Conservation (phyloP, 2,329 filamentous ascomycete species). For the Aspergillus jensenii region DNA sequence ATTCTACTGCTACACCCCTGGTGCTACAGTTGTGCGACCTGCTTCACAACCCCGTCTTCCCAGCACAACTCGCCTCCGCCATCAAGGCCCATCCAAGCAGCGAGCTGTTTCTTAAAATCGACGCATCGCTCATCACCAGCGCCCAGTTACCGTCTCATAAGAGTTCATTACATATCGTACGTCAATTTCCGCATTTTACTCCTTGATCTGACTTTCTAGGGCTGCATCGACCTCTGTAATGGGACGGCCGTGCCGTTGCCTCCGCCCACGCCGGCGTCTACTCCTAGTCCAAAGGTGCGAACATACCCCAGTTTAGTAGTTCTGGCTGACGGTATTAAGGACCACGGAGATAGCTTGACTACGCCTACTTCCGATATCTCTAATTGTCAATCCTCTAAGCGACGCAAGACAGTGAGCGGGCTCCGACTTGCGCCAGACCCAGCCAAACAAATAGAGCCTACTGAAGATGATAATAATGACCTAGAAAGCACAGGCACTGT, state of each 20-base stretch:
- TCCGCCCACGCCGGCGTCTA: background rate
- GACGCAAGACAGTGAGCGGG: constrained; percentile 34
- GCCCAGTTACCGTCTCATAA: background rate
- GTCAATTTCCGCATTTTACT: background rate
- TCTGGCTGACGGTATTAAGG: too few relatives aligned
- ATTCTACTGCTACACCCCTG: background rate
- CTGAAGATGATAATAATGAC: background rate
- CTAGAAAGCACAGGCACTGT: too few relatives aligned
- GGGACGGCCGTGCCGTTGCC: constrained; percentile 5
- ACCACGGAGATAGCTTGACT: too few relatives aligned
- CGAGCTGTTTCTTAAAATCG: constrained; percentile 10
- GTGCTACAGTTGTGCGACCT: constrained; percentile 13
- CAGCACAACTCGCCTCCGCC: constrained; percentile 10
- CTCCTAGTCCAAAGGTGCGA: background rate
- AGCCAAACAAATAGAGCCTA: background rate
- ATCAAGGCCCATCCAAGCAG: background rate
- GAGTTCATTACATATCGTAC: background rate
- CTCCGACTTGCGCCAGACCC: constrained; percentile 22
- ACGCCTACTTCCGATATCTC: too few relatives aligned
- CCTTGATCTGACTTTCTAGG: constrained; percentile 1
- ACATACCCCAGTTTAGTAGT: background rate
- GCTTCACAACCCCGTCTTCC: constrained; percentile 10
- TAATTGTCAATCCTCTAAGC: constrained; percentile 9
- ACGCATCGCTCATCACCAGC: constrained; percentile 5
- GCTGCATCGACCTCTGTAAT: constrained; percentile 14